These are phyloP conservation scores for Pythium periplocum DNA, from an alignment of 352 stramenopile species.

Conservation along the genomic window DNA sequence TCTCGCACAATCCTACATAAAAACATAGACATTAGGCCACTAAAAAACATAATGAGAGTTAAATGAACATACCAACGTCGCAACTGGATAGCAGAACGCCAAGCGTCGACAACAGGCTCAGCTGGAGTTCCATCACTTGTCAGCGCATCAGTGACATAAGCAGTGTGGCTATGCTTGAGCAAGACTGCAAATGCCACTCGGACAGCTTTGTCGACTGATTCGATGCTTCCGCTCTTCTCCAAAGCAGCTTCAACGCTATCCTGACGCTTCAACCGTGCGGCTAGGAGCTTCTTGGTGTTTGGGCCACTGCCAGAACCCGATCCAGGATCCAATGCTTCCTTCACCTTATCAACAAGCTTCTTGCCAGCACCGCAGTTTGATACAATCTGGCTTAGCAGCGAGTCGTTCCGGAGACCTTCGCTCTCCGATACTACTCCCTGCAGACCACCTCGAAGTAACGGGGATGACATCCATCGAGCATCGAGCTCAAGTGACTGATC, in stretches of 20 bases:
- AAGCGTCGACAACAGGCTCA: conserved; percentile 66
- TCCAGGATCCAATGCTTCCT: conserved; percentile 54
- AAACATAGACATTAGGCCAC: conserved; percentile 2
- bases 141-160: conserved; percentile 62
- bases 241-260: conserved; percentile 80
- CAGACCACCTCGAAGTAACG: conserved; percentile 24
- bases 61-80: conserved; percentile 55
- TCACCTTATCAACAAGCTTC: conserved; percentile 80
- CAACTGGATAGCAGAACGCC: conserved; percentile 70
- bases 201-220: conserved; percentile 76
- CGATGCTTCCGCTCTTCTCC: conserved; percentile 81
- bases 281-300: conserved; percentile 55
- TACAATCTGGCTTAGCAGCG: conserved; percentile 67
- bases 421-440: conserved; percentile 1
- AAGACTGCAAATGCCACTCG: conserved; percentile 74
- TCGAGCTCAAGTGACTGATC: conserved; percentile 9
- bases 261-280: conserved; percentile 62
- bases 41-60: conserved; percentile 1
- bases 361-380: conserved; percentile 66
- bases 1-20: conserved; percentile 75
- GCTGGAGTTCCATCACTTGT: conserved; percentile 51
- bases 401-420: background rate
- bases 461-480: conserved; percentile 25
- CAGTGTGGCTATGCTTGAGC: conserved; percentile 75
- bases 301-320: conserved; percentile 16